Base-by-base conservation (phyloP, 306 rosid genomes). In the Glycine tomentella region DNA sequence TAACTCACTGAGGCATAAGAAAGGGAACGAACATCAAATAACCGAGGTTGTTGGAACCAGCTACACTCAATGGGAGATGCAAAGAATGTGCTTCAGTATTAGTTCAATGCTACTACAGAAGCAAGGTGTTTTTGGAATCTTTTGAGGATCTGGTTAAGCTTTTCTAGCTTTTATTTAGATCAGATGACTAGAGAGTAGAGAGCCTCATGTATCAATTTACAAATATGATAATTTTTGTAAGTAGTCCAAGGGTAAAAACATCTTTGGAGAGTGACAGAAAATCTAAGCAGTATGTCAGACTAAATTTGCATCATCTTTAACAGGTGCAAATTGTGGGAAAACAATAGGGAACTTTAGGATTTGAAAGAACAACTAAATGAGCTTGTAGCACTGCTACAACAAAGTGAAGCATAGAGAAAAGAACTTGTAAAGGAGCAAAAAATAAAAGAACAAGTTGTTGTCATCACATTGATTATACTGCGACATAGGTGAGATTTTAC, bases 21-120 rank as follows among this genome's bases (percentile, higher is more conserved):
- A 72, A 85, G 93, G 79, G 95, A 90, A 63, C 91, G 84, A 3
- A 69, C 83, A 49, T 79, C 88, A 83, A 81, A 80, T 69, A 87
- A 83, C 81, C 95, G 88, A 16, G 93, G 93, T 16, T 93, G 92
- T 67, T 92, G 93, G 97, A 92, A 82, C 81, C 95, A 90, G 82
- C 76, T 91, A 66, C 97, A 95, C 82, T 84, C 93, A 74, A 84
- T 90, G 88, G 91, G 97, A 79, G 97, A 92, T 51, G 92, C 95
- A 61, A 92, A 92, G 88, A 85, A 77, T 74, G 84, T 89, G 83
- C 91, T 92, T 70, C 97, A 88, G 75, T 74, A 82, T 86, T 79
- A 89, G 87, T 90, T 92, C 80, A 84, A 87, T 69, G 84, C 83
- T 8, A 78, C 90, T 11, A 93, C 85, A 17, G 95, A 90, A 76